Evolutionary conservation across 306 rosid species (phyloP).

Genomic region (Lathyrus oleraceus): DNA sequence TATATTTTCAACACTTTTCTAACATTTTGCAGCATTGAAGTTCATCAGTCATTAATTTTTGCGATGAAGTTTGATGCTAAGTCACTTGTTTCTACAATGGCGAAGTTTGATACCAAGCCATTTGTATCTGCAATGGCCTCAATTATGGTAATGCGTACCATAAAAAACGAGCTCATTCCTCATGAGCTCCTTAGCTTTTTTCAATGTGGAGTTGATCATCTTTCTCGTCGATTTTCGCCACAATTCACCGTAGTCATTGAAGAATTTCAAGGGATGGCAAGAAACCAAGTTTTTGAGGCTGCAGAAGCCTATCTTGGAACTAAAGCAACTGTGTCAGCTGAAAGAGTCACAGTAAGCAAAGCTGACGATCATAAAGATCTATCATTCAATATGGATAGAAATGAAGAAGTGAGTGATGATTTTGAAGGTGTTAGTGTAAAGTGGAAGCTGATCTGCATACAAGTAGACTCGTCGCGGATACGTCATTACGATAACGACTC

Average conservation of each 20-base stretch:
- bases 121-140: constrained; percentile 35
- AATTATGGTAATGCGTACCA: constrained; percentile 16
- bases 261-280: constrained; percentile 34
- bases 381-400: constrained; percentile 40
- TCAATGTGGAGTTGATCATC: neutral
- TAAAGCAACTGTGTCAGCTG: constrained; percentile 36
- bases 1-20: neutral
- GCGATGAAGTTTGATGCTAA: neutral
- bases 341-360: constrained; percentile 41
- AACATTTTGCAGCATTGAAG: neutral
- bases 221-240: constrained; percentile 27
- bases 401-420: constrained; percentile 39
- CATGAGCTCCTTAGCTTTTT: neutral
- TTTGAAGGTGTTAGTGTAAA: constrained; percentile 40
- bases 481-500: neutral
- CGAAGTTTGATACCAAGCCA: neutral
- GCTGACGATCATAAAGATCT: constrained; percentile 23
- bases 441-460: constrained; percentile 42
- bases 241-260: constrained; percentile 43
- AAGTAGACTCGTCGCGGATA: neutral
- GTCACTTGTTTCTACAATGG: too few relatives aligned
- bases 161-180: constrained; percentile 19
- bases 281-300: constrained; percentile 52
- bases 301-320: constrained; percentile 43
- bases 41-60: too few relatives aligned